Evolutionary conservation across 768 basidiomycete species (phyloP).

Genomic region (Termitomyces sp.): DNA sequence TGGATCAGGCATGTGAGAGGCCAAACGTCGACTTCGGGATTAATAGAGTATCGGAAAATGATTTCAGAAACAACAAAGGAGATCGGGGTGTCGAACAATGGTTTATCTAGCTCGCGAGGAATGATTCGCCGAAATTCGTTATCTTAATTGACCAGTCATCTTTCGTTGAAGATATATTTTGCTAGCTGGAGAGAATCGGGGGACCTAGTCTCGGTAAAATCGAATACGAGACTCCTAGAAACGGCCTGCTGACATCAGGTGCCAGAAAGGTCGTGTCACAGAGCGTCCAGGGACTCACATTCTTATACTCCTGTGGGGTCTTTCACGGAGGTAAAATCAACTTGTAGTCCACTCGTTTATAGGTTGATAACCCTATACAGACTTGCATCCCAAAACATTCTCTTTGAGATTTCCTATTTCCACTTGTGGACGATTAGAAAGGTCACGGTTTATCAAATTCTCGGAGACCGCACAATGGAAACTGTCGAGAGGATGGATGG

Average conservation of each 20-base stretch:
- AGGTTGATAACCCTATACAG: not conserved
- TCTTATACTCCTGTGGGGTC: slow-evolving; percentile 53
- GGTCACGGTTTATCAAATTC: no score
- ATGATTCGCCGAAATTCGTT: slow-evolving; percentile 8
- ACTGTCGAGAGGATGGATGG: no score
- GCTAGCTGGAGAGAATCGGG: slow-evolving; percentile 2
- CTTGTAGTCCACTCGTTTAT: slow-evolving; percentile 21
- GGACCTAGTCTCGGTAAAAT: slow-evolving; percentile 57
- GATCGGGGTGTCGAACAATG: not conserved
- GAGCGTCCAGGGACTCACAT: slow-evolving; percentile 45
- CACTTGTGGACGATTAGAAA: slow-evolving; percentile 4
- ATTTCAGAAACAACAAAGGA: slow-evolving; percentile 6
- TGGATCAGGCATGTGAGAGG: slow-evolving; percentile 3
- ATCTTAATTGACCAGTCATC: slow-evolving; percentile 5
- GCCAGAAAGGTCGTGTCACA: slow-evolving; percentile 52
- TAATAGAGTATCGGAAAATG: not conserved
- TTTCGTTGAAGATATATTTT: not conserved
- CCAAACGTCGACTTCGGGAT: slow-evolving; percentile 1
- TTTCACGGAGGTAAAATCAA: slow-evolving; percentile 63
- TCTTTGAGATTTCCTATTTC: not conserved
- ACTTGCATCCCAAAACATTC: slow-evolving; percentile 4
- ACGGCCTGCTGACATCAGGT: slow-evolving; percentile 45
- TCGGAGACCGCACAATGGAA: no score
- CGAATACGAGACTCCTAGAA: slow-evolving; percentile 29
- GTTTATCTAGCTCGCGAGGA: not conserved